Evolutionary conservation across 805 yeast species (phyloP).

Genomic region (Candida insectorum): DNA sequence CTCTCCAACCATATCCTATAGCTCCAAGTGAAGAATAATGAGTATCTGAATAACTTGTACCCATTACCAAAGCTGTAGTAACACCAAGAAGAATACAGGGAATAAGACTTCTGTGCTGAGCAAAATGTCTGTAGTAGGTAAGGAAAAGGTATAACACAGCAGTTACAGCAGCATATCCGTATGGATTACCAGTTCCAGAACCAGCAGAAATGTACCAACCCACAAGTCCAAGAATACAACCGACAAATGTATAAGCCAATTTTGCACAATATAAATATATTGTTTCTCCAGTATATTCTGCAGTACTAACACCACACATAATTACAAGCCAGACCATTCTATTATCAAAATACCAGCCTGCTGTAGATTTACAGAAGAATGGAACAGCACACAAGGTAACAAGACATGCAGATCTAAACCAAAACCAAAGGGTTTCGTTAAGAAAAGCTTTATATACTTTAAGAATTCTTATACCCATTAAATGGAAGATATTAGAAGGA

Average conservation of each 20-base stretch:
- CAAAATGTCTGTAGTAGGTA: conserved; percentile 27
- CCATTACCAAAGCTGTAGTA: conserved; percentile 26
- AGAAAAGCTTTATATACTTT: conserved; percentile 16
- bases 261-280: conserved; percentile 22
- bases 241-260: conserved; percentile 24
- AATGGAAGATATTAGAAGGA: conserved; percentile 20
- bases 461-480: conserved; percentile 16
- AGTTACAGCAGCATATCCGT: conserved; percentile 28
- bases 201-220: conserved; percentile 36
- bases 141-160: conserved; percentile 21
- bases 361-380: conserved; percentile 23
- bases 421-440: conserved; percentile 25
- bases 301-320: conserved; percentile 27
- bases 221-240: conserved; percentile 26
- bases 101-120: conserved; percentile 22
- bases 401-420: conserved; percentile 23
- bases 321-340: conserved; percentile 30
- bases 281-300: conserved; percentile 29
- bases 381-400: conserved; percentile 23
- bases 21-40: conserved; percentile 14
- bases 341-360: conserved; percentile 23
- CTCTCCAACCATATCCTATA: conserved; percentile 26
- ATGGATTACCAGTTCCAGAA: conserved; percentile 27
- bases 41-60: conserved; percentile 31
- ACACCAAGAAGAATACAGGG: conserved; percentile 26